Evolutionary conservation across 495 filamentous ascomycete species (phyloP).

Genomic region (Penicillium roqueforti): DNA sequence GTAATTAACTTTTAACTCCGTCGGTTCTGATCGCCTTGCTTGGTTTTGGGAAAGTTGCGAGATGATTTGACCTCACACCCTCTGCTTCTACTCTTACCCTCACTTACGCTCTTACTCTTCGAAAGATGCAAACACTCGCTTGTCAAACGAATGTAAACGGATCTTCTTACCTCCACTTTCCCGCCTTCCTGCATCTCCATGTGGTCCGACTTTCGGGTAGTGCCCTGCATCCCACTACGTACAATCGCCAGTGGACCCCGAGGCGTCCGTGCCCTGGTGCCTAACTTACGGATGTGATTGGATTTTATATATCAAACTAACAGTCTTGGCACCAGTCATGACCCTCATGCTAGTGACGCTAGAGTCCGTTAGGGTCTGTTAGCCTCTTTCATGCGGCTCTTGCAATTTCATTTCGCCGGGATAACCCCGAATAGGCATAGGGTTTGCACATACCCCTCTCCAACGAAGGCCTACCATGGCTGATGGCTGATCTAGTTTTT

Average conservation of each 20-base stretch:
- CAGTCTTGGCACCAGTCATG: not conserved
- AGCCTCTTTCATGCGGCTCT: conserved; percentile 23
- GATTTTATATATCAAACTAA: not conserved
- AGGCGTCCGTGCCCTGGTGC: not conserved
- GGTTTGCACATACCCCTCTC: not conserved
- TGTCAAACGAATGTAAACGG: not conserved
- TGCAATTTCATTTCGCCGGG: conserved; percentile 5
- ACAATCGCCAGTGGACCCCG: conserved; percentile 1
- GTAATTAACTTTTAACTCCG: not conserved
- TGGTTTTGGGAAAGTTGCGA: not conserved
- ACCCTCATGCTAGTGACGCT: conserved; percentile 7
- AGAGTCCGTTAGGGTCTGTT: conserved; percentile 2
- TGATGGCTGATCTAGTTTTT: not conserved
- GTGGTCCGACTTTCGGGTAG: not conserved
- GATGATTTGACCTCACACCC: not conserved
- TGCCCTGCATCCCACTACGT: not conserved
- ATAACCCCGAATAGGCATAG: conserved; percentile 9
- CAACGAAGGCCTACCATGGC: not conserved
- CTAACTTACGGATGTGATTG: not conserved
- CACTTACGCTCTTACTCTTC: not conserved
- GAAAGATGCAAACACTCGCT: not conserved
- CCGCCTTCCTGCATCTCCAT: not conserved
- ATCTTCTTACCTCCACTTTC: not conserved
- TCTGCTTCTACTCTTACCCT: not conserved
- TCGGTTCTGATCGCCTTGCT: conserved; percentile 3